These are phyloP conservation scores for Melampsora americana DNA, from an alignment of 1,284 basidiomycete genomes.

Conservation along the genomic window DNA sequence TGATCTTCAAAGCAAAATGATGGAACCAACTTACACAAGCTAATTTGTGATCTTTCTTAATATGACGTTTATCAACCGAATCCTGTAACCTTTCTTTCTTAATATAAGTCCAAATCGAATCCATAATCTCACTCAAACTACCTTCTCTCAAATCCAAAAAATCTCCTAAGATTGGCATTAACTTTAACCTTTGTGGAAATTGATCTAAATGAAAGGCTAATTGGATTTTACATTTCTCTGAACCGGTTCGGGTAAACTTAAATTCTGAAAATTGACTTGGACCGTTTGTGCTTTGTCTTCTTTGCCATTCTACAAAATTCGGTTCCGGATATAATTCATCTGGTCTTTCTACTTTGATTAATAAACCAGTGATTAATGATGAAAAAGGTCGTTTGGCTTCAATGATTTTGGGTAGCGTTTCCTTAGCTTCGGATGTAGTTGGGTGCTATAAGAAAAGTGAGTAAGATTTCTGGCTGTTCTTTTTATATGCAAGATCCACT, in stretches of 20 bases:
- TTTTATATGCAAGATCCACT: neutral
- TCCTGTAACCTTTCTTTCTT: constrained; percentile 38
- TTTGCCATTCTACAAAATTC: constrained; percentile 40
- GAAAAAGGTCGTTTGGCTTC: constrained; percentile 27
- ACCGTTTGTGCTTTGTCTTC: neutral
- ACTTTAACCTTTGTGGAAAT: constrained; percentile 29
- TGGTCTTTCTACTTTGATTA: constrained; percentile 29
- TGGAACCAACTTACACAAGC: constrained; percentile 23
- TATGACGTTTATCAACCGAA: constrained; percentile 27
- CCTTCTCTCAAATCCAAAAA: constrained; percentile 35
- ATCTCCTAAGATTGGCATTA: constrained; percentile 16
- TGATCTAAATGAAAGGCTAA: constrained; percentile 41
- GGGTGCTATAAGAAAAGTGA: neutral
- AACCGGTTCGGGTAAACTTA: constrained; percentile 25
- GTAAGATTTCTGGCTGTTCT: neutral
- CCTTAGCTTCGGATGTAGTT: neutral
- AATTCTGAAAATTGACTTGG: constrained; percentile 20
- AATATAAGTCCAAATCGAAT: constrained; percentile 32
- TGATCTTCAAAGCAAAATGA: neutral
- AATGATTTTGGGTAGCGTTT: neutral
- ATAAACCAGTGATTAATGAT: neutral
- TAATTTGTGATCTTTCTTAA: constrained; percentile 36
- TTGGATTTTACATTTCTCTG: constrained; percentile 26
- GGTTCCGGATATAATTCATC: constrained; percentile 38
- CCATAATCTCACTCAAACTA: constrained; percentile 19